These are phyloP conservation scores for Rhodotorula diobovata DNA, from an alignment of 768 basidiomycete species.

Conservation along the genomic window DNA sequence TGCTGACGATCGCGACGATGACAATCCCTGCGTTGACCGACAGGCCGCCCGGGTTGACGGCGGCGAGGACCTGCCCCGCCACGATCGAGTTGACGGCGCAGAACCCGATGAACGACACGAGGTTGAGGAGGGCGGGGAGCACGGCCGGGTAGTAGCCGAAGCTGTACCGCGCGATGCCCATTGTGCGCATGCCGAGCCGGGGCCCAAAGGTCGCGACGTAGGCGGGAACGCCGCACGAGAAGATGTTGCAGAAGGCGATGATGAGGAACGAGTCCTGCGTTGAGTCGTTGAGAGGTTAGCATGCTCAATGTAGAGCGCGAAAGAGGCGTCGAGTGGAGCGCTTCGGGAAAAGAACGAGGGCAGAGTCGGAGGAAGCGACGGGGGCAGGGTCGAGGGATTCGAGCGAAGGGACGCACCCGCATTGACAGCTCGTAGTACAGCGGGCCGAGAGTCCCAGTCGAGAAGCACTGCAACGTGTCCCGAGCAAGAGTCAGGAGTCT, in stretches of 20 bases:
- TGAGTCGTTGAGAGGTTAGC: too few species aligned
- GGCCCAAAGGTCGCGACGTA: conserved; percentile 72
- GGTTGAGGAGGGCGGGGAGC: conserved; percentile 53
- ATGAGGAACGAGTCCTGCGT: conserved; percentile 58
- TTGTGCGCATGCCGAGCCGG: conserved; percentile 71
- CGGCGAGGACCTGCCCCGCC: conserved; percentile 63
- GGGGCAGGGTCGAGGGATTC: too few species aligned
- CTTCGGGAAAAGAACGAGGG: too few species aligned
- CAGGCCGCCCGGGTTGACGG: conserved; percentile 55
- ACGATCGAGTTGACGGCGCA: conserved; percentile 64
- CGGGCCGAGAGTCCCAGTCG: conserved; percentile 65
- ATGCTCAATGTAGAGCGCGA: too few species aligned
- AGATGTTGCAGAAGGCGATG: conserved; percentile 64
- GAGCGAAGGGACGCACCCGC: conserved; percentile 45
- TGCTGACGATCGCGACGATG: conserved; percentile 64
- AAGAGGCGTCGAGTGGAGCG: too few species aligned
- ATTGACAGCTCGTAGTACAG: conserved; percentile 59
- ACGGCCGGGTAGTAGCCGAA: conserved; percentile 49
- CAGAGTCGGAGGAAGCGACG: too few species aligned
- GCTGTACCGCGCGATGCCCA: conserved; percentile 66
- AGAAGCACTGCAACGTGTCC: conserved; percentile 55
- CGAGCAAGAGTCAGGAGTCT: too few species aligned
- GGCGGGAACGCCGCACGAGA: conserved; percentile 59
- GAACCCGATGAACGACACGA: conserved; percentile 53
- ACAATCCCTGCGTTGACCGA: conserved; percentile 71